These are phyloP conservation scores for Chlamydomonas incerta DNA, from an alignment of 139 green algal genomes.

Conservation along the genomic window DNA sequence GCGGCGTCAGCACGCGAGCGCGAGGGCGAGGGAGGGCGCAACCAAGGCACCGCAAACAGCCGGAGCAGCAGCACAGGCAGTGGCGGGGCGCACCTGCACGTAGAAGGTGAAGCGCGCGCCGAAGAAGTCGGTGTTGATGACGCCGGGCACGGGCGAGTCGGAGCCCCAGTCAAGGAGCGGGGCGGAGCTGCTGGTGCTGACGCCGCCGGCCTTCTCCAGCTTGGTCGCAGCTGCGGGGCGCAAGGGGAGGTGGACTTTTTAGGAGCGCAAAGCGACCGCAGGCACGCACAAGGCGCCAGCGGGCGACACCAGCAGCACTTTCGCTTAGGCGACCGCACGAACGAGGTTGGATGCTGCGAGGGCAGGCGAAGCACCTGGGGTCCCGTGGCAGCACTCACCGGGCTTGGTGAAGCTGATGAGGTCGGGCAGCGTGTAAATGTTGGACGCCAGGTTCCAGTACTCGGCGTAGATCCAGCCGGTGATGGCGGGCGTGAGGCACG, in stretches of 20 bases:
- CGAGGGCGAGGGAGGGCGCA: neutral
- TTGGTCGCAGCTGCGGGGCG: too few species aligned
- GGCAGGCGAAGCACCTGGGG: too few species aligned
- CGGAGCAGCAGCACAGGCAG: neutral
- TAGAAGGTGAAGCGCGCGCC: constrained; percentile 52
- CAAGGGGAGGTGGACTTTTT: too few species aligned
- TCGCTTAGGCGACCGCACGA: too few species aligned
- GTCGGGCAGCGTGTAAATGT: constrained; percentile 26
- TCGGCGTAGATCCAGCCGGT: constrained; percentile 41
- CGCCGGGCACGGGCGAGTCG: neutral
- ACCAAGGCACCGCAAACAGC: too few species aligned
- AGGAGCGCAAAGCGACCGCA: too few species aligned
- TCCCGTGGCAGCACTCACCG: constrained; percentile 19
- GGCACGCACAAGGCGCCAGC: too few species aligned
- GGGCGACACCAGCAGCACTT: too few species aligned
- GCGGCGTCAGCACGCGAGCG: neutral
- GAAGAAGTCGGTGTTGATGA: constrained; percentile 35
- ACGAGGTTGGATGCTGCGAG: too few species aligned
- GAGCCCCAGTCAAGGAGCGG: constrained; percentile 3
- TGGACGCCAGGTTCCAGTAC: constrained; percentile 45
- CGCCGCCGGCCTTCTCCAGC: too few species aligned
- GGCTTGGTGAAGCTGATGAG: constrained; percentile 17
- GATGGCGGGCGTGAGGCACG: constrained; percentile 23
- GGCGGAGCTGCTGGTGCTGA: too few species aligned
- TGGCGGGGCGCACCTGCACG: constrained; percentile 42